Base-by-base conservation (phyloP, 106 monocot species). In the Chionographis japonica region DNA sequence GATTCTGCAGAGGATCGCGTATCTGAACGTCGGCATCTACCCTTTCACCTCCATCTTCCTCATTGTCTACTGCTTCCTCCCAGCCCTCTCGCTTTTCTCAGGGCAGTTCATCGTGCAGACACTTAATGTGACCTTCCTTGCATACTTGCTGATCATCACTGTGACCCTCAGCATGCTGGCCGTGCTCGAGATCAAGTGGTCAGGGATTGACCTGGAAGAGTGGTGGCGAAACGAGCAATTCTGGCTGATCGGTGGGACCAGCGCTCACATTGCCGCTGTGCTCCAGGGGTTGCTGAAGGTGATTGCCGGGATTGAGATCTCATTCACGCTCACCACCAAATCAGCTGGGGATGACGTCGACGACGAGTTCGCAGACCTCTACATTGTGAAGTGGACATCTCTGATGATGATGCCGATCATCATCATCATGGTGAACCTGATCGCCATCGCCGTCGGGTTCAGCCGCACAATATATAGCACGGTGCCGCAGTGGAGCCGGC, bases 31-130 rank as follows among this genome's bases (percentile, higher is more conserved):
- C 13, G 86, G 82, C 71, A 78, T 94, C 52, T 94, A 94, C 60
- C 94, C 94, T 0, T 94, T 94, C 86, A 94, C 94, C 9, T 94
- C 90, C 60, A 61, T 94, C 58, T 94, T 94, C 85, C 87, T 94
- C 67, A 83, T 94, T 12, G 90, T 87, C 55, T 94, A 94, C 72
- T 94, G 94, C 73, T 94, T 94, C 78, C 87, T 94, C 39, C 94
- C 90, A n/a, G 94, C 94, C 19, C 82, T 94, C 18, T 94, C 94
- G 6, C 87, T 94, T 72, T 90, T 86, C 84, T 85, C 94, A 2
- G 94, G 94, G 8, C 80, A 94, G 74, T 94, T 94, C 87, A 94
- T 94, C 39, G 94, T 94, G 49, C 82, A 90, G 74, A 80, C 76
- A 1, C 82, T 94, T 16, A 90, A 73, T 56, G 85, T 94, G n/a